Evolutionary conservation across 1,139 yeast genomes (phyloP), one percentile per base, ranked within the genome.

Genomic region (Hemisphaericaspora lyxosophila): DNA sequence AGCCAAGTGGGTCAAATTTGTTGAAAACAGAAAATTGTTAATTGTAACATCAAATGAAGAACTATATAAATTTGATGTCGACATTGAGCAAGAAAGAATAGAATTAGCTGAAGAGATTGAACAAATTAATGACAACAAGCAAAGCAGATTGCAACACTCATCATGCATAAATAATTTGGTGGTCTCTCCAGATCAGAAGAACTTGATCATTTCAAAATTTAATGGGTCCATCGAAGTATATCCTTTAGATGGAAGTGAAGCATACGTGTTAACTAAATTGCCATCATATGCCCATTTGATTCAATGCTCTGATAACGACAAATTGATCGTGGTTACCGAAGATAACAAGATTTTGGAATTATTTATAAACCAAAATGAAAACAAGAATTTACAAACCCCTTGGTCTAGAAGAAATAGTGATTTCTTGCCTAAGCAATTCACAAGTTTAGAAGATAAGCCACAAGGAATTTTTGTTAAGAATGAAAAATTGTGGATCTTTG

Each of bases 361-460:
- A 49, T 50, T 52, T 37, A 47, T 57, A 12, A 67, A 71, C 34
- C 51, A 67, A n/a, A 41, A 43, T 11, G 47, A 55, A 7, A 44
- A 43, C 20, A 48, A 54, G 15, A 55, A 55, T 7, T 63, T 78
- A 33, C 67, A 86, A 46, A 83, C 96, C 0, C 55, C 75, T 6
- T 92, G 98, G 98, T 82, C 95, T 7, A 78, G 79, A 48, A 68
- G 75, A 39, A 88, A 88, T 60, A 75, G 88, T 16, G 94, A 85
- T 40, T 70, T 77, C 39, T 63, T 90, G 46, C 97, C 97, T 4
- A 68, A 67, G 29, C 80, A 81, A 46, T 80, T 85, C 46, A 59
- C 73, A 23, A 61, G 70, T 6, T 67, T 78, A 42, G 78, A 75
- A 22, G 94, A 85, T 46, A 82, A 83, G 51, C 85, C 95, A 40